Conservation (phyloP, 768 basidiomycete genomes). For the Neoboletus brunneissimus region DNA sequence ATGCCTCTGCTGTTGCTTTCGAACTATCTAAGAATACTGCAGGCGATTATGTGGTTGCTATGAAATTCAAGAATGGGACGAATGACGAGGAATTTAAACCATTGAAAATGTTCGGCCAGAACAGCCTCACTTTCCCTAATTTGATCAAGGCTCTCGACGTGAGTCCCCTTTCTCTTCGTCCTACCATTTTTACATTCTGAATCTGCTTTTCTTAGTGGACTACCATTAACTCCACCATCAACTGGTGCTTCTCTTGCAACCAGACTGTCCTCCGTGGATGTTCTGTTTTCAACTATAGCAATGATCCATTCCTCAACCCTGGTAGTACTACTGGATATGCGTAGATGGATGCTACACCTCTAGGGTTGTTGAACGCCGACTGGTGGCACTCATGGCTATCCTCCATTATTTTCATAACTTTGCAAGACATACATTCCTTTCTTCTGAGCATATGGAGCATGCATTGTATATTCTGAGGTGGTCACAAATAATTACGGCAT, state of each 20-base stretch:
- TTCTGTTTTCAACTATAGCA: slow-evolving; percentile 30
- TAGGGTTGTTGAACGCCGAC: not conserved
- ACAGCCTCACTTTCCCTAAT: slow-evolving; percentile 21
- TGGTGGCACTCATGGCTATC: not conserved
- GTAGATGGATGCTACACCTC: not conserved
- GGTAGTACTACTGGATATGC: slow-evolving; percentile 21
- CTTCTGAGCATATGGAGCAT: not conserved
- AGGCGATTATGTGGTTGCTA: slow-evolving; percentile 69
- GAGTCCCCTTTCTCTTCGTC: not conserved
- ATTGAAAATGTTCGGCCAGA: slow-evolving; percentile 61
- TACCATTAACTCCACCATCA: slow-evolving; percentile 30
- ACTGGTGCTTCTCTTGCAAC: slow-evolving; percentile 36
- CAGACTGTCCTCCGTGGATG: slow-evolving; percentile 33
- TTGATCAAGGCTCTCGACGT: slow-evolving; percentile 22
- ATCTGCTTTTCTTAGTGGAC: slow-evolving; percentile 13
- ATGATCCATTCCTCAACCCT: slow-evolving; percentile 28
- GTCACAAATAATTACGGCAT: not conserved
- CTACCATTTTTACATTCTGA: not conserved
- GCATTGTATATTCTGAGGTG: not conserved
- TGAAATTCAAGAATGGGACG: slow-evolving; percentile 85
- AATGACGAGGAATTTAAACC: slow-evolving; percentile 48
- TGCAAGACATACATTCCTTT: not conserved
- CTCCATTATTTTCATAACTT: not conserved
- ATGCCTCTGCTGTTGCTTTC: slow-evolving; percentile 66
- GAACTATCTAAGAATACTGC: slow-evolving; percentile 62